Evolutionary conservation across 768 basidiomycete genomes (phyloP), one percentile per base, ranked within the genome.

Genomic region (Hortiboletus campestris): DNA sequence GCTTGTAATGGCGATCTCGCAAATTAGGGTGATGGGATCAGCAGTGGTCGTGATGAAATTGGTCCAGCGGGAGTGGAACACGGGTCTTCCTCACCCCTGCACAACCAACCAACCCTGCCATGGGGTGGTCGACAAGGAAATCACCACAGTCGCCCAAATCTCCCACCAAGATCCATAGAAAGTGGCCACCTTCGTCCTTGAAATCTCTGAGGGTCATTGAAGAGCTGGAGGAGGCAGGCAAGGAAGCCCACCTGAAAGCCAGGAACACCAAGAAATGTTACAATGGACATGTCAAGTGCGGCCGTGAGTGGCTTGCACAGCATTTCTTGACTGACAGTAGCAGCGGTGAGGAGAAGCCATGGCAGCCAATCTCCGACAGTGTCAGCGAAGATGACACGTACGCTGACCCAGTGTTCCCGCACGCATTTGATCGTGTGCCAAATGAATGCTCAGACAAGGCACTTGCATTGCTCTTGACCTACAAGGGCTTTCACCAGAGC

Each of bases 1-100:
- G n/a, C n/a, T 92, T 3, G 12, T 32, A 11, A 32, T 11, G 10
- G 10, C 4, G 10, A 32, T 32, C 10, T 32, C 10, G 6, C 31
- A 32, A 11, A 32, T 32, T 11, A 32, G 10, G 31, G 31, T 32
- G 31, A 11, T 11, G 1, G 31, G 10, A 32, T 32, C 31, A 11
- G 31, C 31, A 32, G 31, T 10, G n/a, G n/a, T n/a, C n/a, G n/a
- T n/a, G n/a, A n/a, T n/a, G n/a, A n/a, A n/a, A n/a, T n/a, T n/a
- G n/a, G n/a, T n/a, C n/a, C n/a, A n/a, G n/a, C n/a, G n/a, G n/a
- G n/a, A n/a, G n/a, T n/a, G n/a, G n/a, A n/a, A n/a, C n/a, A n/a
- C 31, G 12, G 2, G 10, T 11, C 2, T 32, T 11, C 31, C 10
- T 32, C 31, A 32, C 9, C 9, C 31, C 10, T 3, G 10, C 12